These are phyloP conservation scores for Solanum boliviense DNA, from an alignment of 257 asterid genomes.

Conservation along the genomic window DNA sequence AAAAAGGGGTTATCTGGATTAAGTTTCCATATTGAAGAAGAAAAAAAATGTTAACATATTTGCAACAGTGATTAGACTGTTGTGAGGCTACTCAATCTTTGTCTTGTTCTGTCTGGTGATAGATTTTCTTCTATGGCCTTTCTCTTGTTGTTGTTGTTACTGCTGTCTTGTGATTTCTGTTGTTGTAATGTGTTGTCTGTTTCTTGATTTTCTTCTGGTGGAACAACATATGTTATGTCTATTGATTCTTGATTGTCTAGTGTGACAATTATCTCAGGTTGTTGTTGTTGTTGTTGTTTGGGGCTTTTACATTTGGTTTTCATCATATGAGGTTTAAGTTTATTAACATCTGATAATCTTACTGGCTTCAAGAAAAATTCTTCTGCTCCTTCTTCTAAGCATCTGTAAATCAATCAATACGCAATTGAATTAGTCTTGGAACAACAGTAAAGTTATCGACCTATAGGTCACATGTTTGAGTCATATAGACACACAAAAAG, in stretches of 20 bases:
- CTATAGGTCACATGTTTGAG: not conserved
- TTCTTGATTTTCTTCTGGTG: not conserved
- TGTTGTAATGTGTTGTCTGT: not conserved
- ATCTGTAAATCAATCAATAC: constrained; percentile 5
- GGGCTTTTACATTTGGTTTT: constrained; percentile 5
- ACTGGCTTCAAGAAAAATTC: constrained; percentile 26
- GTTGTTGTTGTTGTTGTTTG: not conserved
- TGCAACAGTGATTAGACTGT: constrained; percentile 6
- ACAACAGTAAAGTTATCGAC: not conserved
- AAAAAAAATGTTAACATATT: not conserved
- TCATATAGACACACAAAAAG: not conserved
- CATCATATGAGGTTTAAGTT: constrained; percentile 19
- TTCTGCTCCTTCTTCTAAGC: constrained; percentile 31
- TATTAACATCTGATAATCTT: constrained; percentile 17
- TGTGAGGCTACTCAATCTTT: constrained; percentile 15
- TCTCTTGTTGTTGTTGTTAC: constrained; percentile 4
- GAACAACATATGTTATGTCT: not conserved
- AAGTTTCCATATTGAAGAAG: not conserved
- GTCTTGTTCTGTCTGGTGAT: constrained; percentile 31
- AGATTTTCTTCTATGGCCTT: constrained; percentile 20
- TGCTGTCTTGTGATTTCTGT: not conserved
- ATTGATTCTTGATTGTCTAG: not conserved
- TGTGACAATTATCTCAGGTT: not conserved
- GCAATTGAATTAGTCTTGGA: not conserved
- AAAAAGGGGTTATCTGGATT: not conserved